Conservation (phyloP, 192 early-diverging fungal genomes). For the Backusella australiensis region DNA sequence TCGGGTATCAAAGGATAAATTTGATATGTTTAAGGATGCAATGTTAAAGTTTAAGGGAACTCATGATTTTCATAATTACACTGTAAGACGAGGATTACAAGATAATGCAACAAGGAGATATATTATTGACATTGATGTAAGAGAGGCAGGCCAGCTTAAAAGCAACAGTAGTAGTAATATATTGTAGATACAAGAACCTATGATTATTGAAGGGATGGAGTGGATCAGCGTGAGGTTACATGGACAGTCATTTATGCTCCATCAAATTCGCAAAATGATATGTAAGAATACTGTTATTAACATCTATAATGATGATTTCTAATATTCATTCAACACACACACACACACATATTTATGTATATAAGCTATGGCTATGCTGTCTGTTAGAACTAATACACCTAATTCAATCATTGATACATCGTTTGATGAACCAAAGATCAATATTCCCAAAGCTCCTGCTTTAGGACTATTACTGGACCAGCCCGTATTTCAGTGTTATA, state of each 20-base stretch:
- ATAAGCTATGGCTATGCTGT: conserved; percentile 70
- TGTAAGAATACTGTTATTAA: conserved; percentile 48
- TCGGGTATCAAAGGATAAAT: conserved; percentile 55
- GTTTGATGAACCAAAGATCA: conserved; percentile 72
- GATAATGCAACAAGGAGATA: conserved; percentile 75
- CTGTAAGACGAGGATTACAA: conserved; percentile 72
- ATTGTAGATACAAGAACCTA: conserved; percentile 55
- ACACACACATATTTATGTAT: neutral
- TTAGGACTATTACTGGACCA: conserved; percentile 84
- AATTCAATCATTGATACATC: conserved; percentile 61
- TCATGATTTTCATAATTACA: conserved; percentile 96
- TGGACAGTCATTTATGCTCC: conserved; percentile 98
- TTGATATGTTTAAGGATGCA: conserved; percentile 64
- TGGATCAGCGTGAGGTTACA: conserved; percentile 91
- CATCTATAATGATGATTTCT: neutral
- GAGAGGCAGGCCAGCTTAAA: neutral
- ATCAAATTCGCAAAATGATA: conserved; percentile 99
- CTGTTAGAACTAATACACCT: conserved; percentile 76
- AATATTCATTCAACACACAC: neutral
- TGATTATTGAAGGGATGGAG: conserved; percentile 66
- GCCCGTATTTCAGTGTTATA: conserved; percentile 71
- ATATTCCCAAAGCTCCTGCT: conserved; percentile 96
- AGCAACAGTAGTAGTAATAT: neutral
- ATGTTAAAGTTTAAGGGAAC: conserved; percentile 81
- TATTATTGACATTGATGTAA: conserved; percentile 79